Evolutionary conservation across 805 yeast genomes (phyloP).

Genomic region (Pichia cabralensis): DNA sequence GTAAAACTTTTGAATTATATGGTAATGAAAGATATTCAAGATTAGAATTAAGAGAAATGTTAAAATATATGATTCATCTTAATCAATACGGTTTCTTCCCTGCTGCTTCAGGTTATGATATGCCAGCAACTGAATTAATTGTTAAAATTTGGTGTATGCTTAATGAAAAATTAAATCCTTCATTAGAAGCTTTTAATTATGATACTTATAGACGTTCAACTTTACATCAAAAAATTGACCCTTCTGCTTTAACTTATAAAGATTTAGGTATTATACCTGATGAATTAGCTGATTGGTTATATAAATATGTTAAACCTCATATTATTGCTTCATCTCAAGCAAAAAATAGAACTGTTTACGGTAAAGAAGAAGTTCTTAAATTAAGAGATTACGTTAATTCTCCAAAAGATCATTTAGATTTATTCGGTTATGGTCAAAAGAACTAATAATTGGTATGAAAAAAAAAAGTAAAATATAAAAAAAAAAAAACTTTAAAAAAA

Average conservation of each 20-base stretch:
- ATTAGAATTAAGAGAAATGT: constrained; percentile 58
- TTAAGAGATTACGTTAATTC: constrained; percentile 28
- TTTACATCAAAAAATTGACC: constrained; percentile 55
- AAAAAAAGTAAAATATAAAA: neutral
- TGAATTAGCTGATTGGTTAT: constrained; percentile 39
- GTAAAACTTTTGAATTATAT: constrained; percentile 62
- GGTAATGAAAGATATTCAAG: constrained; percentile 61
- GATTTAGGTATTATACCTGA: constrained; percentile 64
- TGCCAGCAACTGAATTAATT: constrained; percentile 32
- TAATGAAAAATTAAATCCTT: constrained; percentile 38
- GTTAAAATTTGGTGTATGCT: constrained; percentile 23
- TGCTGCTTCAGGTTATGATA: constrained; percentile 27
- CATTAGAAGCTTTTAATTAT: constrained; percentile 34
- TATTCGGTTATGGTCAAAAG: constrained; percentile 19
- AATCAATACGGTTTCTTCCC: constrained; percentile 28
- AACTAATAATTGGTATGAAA: neutral
- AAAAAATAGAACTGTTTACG: constrained; percentile 28
- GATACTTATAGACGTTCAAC: constrained; percentile 70
- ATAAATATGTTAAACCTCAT: constrained; percentile 32
- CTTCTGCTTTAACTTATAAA: constrained; percentile 48
- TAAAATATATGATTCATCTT: constrained; percentile 37
- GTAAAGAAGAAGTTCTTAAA: constrained; percentile 27
- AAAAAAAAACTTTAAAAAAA: no score
- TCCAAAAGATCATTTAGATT: constrained; percentile 25
- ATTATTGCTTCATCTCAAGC: constrained; percentile 28